Percentiles rank a stretch among this genome's conserved stretches.
Conservation (phyloP, 192 early-diverging fungal species). For the Coemansia sp. region DNA sequence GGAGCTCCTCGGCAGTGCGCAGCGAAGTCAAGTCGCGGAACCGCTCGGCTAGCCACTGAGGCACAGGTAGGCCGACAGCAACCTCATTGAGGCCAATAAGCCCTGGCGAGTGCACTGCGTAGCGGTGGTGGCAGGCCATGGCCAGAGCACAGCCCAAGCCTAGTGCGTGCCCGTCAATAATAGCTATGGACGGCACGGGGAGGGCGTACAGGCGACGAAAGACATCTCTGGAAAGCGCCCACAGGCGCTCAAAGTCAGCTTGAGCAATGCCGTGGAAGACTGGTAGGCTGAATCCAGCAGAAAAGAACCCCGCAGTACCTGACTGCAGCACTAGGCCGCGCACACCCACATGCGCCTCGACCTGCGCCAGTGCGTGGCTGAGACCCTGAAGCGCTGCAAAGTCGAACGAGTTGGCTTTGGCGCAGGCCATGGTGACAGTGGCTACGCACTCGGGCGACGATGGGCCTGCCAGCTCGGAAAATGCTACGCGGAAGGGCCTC, state of each 20-base stretch:
- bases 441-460: slow-evolving; percentile 16
- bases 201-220: slow-evolving; percentile 38
- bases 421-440: slow-evolving; percentile 31
- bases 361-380: slow-evolving; percentile 12
- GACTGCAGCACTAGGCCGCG: slow-evolving; percentile 36
- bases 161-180: slow-evolving; percentile 37
- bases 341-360: slow-evolving; percentile 13
- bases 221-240: slow-evolving; percentile 14
- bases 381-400: slow-evolving; percentile 19
- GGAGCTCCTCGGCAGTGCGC: slow-evolving; percentile 24
- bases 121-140: slow-evolving; percentile 40
- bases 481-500: slow-evolving; percentile 22
- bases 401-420: slow-evolving; percentile 38
- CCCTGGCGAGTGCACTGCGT: slow-evolving; percentile 15
- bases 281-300: slow-evolving; percentile 33
- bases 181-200: slow-evolving; percentile 35
- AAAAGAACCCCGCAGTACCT: slow-evolving; percentile 26
- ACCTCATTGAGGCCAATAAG: slow-evolving; percentile 46
- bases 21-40: slow-evolving; percentile 33
- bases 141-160: slow-evolving; percentile 39
- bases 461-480: slow-evolving; percentile 18
- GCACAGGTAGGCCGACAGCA: slow-evolving; percentile 35
- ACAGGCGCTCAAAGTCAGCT: slow-evolving; percentile 22
- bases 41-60: slow-evolving; percentile 38
- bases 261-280: slow-evolving; percentile 16